Conservation (phyloP, 164 flowering plant genomes). For the Taxillus chinensis region DNA sequence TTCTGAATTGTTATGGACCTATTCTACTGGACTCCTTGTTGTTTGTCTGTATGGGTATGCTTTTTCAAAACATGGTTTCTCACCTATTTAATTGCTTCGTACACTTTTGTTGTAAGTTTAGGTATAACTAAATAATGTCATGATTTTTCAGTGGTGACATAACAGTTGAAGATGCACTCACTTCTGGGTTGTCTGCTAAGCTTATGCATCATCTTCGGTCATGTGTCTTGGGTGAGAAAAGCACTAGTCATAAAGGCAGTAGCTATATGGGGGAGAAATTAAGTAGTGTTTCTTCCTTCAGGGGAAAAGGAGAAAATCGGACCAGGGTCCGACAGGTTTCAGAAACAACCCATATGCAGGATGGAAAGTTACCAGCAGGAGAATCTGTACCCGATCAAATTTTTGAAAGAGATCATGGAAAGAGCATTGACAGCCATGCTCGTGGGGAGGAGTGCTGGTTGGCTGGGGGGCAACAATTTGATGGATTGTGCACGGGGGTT, state of each 20-base stretch:
- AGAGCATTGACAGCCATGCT: conserved; percentile 18
- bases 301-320: conserved; percentile 68
- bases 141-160: conserved; percentile 54
- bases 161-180: conserved; percentile 84
- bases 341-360: conserved; percentile 46
- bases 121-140: conserved; percentile 1
- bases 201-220: conserved; percentile 91
- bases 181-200: conserved; percentile 83
- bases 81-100: neutral
- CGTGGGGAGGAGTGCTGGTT: conserved; percentile 34
- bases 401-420: conserved; percentile 44
- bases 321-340: conserved; percentile 40
- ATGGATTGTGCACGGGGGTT: conserved; percentile 27
- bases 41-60: conserved; percentile 66
- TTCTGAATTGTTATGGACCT: conserved; percentile 74
- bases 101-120: neutral
- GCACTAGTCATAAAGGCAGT: conserved; percentile 48
- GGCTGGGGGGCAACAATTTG: conserved; percentile 33
- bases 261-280: conserved; percentile 36
- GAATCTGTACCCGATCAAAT: conserved; percentile 31
- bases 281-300: conserved; percentile 21
- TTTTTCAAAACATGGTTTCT: neutral
- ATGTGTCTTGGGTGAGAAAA: conserved; percentile 70
- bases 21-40: conserved; percentile 90
- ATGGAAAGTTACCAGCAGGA: conserved; percentile 29